Base-by-base conservation (phyloP, 768 basidiomycete species). In the Boletus reticuloceps region DNA sequence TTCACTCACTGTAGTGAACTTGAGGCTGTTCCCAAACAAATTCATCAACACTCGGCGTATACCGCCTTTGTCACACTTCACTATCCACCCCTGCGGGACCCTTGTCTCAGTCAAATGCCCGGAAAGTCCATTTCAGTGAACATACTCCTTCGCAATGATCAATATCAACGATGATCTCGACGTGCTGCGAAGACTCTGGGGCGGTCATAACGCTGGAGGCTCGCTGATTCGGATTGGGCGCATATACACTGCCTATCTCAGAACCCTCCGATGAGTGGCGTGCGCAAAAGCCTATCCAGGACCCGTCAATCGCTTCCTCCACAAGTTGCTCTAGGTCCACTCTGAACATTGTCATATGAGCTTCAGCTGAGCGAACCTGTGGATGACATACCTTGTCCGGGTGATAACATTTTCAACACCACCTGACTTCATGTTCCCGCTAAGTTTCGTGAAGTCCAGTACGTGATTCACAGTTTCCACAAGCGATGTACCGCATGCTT, bases 391-490 rank as follows among this genome's bases (percentile, higher is more conserved):
- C 90, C 77, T 81, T 55, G 82, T 80, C 10, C 82, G 81, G 19
- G 81, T 76, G 57, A 93, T 91, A 41, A 85, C 82, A 58, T 88
- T 89, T 66, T 91, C 85, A 9, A 87, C 82, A 39, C 88, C 87
- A 27, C 88, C 90, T 3, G 84, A 79, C 67, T 90, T 91, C 44
- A 84, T 78, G 63, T 88, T 91, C 20, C 93, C 94, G 57, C 91
- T 94, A 22, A 96, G 79, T 66, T 98, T 98, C 31, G 94, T 96
- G 66, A 95, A 98, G 69, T 98, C 95, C 27, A 98, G 76, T 6
- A 98, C 95, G 62, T 98, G 95, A 65, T 97, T 97, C 47, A 98
- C 94, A 1, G 94, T 96, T 75, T 98, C 95, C 40, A 95, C 91
- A 1, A 98, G 80, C 1, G 92, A 93, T n/a, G 89, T 95, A 14